Base-by-base conservation (phyloP, 1,284 basidiomycete genomes). In the Puccinia coronata region DNA sequence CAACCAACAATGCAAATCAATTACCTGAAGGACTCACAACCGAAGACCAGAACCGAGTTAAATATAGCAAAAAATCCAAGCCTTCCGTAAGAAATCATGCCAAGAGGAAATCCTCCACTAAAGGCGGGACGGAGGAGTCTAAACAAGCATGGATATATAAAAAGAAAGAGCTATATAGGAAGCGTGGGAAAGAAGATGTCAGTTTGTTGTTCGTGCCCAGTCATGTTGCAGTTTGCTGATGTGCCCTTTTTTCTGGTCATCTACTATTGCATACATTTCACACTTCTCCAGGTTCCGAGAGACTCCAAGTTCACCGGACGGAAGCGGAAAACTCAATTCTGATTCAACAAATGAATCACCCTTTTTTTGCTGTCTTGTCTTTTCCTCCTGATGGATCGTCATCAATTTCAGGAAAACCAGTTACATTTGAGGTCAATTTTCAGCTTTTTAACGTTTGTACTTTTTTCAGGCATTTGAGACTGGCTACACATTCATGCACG, bases 121-220 rank as follows among this genome's bases (percentile, higher is more conserved):
- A 55, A 72, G 28, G 41, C 47, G 23, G 11, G 2, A 36, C n/a
- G 49, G 57, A 59, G 39, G 70, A 73, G 31, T 34, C 69, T 53
- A 80, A 73, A 65, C 78, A 80, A 65, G 70, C 78, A 36, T 90
- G 88, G 87, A 87, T 90, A 36, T 84, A 89, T 79, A 87, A 88
- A 84, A 90, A 90, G 86, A 90, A 90, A 87, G 89, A 89, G 70
- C 84, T 89, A 81, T 89, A 90, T 83, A 83, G 88, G 74, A 86
- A 86, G 75, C 86, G 88, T 83, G 89, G 89, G 0, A 89, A 89
- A 84, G 88, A 89, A 71, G 88, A 86, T 53, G 78, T 80, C 11
- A 23, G 78, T 34, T 34, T 18, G 9, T 20, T 18, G 3, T 41
- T 20, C n/a, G n/a, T n/a, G n/a, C n/a, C n/a, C n/a, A n/a, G n/a